Evolutionary conservation across 2,329 filamentous ascomycete genomes (phyloP).

Genomic region (Aspergillus awamori): DNA sequence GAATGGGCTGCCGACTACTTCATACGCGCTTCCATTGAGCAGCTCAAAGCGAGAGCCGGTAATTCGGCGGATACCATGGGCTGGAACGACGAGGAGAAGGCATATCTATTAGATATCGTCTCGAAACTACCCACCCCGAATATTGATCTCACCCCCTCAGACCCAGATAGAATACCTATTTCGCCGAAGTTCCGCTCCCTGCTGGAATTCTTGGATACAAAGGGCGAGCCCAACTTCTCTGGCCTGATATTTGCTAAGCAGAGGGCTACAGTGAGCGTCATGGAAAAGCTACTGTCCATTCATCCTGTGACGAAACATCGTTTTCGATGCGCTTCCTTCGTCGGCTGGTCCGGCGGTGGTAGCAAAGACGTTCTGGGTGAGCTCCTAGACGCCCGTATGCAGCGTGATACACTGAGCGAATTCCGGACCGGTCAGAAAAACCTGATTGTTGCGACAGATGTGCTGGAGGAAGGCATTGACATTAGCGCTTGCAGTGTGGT

Average conservation of each 20-base stretch:
- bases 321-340: conserved; percentile 45
- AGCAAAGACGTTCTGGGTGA: conserved; percentile 54
- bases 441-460: conserved; percentile 60
- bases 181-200: conserved; percentile 63
- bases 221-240: conserved; percentile 51
- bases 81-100: conserved; percentile 55
- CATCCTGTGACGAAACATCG: conserved; percentile 53
- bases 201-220: conserved; percentile 54
- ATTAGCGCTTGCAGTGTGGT: conserved; percentile 66
- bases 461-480: conserved; percentile 65
- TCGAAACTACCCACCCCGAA: conserved; percentile 26
- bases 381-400: conserved; percentile 51
- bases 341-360: conserved; percentile 52
- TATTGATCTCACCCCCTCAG: conserved; percentile 7
- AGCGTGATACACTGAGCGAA: conserved; percentile 56
- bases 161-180: conserved; percentile 32
- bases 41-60: conserved; percentile 28
- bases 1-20: conserved; percentile 71
- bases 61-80: conserved; percentile 40
- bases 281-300: conserved; percentile 59
- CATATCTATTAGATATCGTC: conserved; percentile 55
- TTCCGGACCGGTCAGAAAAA: conserved; percentile 58
- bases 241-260: conserved; percentile 71
- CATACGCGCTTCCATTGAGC: conserved; percentile 55
- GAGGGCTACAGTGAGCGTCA: conserved; percentile 61